These are phyloP conservation scores for Kodamaea sagamina DNA, from an alignment of 805 yeast genomes.

Conservation along the genomic window DNA sequence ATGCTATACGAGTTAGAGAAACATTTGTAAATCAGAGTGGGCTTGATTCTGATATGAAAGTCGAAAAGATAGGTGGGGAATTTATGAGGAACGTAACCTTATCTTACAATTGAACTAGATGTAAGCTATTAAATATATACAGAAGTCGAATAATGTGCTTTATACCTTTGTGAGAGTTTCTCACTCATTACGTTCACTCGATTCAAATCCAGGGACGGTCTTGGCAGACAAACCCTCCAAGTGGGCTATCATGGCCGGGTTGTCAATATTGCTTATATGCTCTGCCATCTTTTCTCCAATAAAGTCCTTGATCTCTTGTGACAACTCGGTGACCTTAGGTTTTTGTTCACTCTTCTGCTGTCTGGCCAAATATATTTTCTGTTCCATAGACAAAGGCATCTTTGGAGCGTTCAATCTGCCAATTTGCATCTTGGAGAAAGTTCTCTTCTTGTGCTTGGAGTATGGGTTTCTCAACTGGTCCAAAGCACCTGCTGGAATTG, in stretches of 20 bases:
- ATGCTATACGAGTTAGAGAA: too few relatives aligned
- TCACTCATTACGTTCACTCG: slow-evolving; percentile 14
- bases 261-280: slow-evolving; percentile 37
- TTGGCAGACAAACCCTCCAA: slow-evolving; percentile 40
- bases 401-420: slow-evolving; percentile 64
- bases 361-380: slow-evolving; percentile 62
- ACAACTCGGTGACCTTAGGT: slow-evolving; percentile 42
- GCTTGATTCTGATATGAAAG: too few relatives aligned
- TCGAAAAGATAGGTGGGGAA: too few relatives aligned
- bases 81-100: too few relatives aligned
- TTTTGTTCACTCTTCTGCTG: slow-evolving; percentile 27
- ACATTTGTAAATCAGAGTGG: too few relatives aligned
- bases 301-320: slow-evolving; percentile 56
- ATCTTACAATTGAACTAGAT: too few relatives aligned
- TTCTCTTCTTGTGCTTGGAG: slow-evolving; percentile 60
- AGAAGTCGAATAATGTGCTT: background rate
- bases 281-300: slow-evolving; percentile 52
- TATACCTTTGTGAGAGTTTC: too few relatives aligned
- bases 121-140: background rate
- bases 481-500: slow-evolving; percentile 68
- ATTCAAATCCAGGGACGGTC: slow-evolving; percentile 32
- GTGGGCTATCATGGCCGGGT: slow-evolving; percentile 38
- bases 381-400: slow-evolving; percentile 72
- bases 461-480: slow-evolving; percentile 74
- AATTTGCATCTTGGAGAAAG: slow-evolving; percentile 60